Evolutionary conservation across 306 rosid species (phyloP).

Genomic region (Inga oerstediana): DNA sequence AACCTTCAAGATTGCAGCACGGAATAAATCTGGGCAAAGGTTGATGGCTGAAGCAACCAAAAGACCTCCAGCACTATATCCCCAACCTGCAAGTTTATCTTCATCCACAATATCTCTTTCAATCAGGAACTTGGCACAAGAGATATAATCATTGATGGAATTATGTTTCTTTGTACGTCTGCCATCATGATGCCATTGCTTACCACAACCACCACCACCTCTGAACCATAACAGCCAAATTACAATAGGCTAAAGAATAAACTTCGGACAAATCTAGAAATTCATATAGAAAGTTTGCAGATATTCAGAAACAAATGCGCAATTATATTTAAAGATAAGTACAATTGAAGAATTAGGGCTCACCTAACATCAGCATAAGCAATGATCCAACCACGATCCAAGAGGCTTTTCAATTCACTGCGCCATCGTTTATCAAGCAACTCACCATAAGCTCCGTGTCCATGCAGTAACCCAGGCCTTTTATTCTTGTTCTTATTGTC

Average conservation of each 20-base stretch:
- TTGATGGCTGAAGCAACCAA: constrained; percentile 92
- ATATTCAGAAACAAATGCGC: constrained; percentile 15
- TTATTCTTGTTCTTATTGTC: constrained; percentile 55
- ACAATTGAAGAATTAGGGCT: constrained; percentile 29
- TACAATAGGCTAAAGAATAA: constrained; percentile 15
- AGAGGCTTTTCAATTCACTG: constrained; percentile 87
- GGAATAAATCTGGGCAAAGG: constrained; percentile 72
- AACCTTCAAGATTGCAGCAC: constrained; percentile 86
- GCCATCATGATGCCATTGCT: constrained; percentile 90
- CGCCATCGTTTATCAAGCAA: constrained; percentile 89
- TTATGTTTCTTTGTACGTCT: constrained; percentile 64
- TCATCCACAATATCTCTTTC: constrained; percentile 69
- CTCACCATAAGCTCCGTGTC: constrained; percentile 94
- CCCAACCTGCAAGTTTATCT: constrained; percentile 85
- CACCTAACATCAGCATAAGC: constrained; percentile 97
- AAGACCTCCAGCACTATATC: constrained; percentile 94
- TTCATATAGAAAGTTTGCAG: constrained; percentile 18
- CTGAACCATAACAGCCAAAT: constrained; percentile 52
- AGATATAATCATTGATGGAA: constrained; percentile 78
- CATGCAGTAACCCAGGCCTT: constrained; percentile 84
- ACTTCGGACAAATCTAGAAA: neutral
- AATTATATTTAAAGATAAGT: constrained; percentile 19
- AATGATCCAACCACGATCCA: constrained; percentile 91
- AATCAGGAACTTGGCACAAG: constrained; percentile 82
- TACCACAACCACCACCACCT: constrained; percentile 96